A percentile compares a stretch with the other conserved stretches of the same genome.
phyloP scores from a whole-genome alignment of 2,329 filamentous ascomycete species.

The Diplodia seriata region DNA sequence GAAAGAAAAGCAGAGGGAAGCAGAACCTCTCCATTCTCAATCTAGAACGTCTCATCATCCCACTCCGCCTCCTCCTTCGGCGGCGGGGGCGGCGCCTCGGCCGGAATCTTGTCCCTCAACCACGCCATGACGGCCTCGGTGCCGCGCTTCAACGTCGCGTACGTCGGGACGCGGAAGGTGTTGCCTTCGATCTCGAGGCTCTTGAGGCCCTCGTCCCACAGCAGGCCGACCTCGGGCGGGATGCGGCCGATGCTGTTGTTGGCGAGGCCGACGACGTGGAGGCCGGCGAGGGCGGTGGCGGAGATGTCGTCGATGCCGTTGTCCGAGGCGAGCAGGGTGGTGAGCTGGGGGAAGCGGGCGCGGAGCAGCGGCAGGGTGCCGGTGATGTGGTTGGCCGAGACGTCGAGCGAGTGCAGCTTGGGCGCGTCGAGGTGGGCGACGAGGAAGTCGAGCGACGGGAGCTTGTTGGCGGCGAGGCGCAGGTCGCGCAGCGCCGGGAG shows the following conservation, averaged over 20 bases:
- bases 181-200: constrained; percentile 83
- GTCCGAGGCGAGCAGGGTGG: constrained; percentile 75
- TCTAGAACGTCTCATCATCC: constrained; percentile 24
- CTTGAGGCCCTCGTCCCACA: constrained; percentile 67
- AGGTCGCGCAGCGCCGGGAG: constrained; percentile 78
- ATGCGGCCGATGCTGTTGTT: constrained; percentile 87
- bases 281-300: constrained; percentile 74
- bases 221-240: constrained; percentile 79
- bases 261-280: constrained; percentile 77
- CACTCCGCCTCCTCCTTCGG: constrained; percentile 34
- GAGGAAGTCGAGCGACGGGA: constrained; percentile 73
- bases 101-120: constrained; percentile 74
- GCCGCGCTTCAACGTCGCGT: constrained; percentile 82
- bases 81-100: constrained; percentile 33
- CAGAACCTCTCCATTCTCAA: neutral
- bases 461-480: constrained; percentile 75
- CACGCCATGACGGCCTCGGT: constrained; percentile 84
- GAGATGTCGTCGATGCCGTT: constrained; percentile 79
- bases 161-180: constrained; percentile 84
- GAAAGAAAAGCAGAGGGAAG: neutral
- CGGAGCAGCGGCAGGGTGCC: constrained; percentile 70
- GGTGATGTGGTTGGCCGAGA: constrained; percentile 81
- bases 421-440: constrained; percentile 74
- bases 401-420: constrained; percentile 75
- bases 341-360: constrained; percentile 71